A percentile compares a stretch with the other conserved stretches of the same genome.
Evolutionary conservation across 441 rosid species (phyloP).

Genomic region (Corymbia citriodora): DNA sequence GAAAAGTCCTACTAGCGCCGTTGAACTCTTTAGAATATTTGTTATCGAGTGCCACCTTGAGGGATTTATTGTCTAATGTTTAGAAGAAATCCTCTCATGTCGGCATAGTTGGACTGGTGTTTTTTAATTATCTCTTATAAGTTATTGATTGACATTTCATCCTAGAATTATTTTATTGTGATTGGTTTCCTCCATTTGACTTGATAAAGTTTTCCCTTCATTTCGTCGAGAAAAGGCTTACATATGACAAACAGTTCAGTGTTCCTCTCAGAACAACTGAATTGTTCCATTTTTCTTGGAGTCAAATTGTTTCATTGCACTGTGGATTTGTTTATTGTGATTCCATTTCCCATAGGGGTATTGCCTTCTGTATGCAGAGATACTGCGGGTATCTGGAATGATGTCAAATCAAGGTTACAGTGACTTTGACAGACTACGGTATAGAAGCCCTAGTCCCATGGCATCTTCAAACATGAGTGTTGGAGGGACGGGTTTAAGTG

Average conservation of each 20-base stretch:
- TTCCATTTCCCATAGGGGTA: background rate
- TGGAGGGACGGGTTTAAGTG: constrained; percentile 54
- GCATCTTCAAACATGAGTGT: constrained; percentile 79
- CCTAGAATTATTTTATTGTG: background rate
- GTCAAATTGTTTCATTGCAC: background rate
- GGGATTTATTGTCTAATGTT: background rate
- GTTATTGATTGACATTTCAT: background rate
- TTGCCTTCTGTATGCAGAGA: constrained; percentile 43
- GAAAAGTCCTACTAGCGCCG: background rate
- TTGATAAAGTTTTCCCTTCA: background rate
- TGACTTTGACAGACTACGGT: constrained; percentile 77
- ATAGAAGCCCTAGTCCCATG: constrained; percentile 98
- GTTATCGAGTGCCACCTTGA: background rate
- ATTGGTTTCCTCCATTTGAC: background rate
- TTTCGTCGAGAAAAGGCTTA: background rate
- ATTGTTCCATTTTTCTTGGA: background rate
- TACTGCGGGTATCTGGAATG: constrained; percentile 77
- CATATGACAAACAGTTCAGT: background rate
- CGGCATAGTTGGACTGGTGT: background rate
- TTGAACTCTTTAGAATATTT: background rate
- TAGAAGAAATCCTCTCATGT: background rate
- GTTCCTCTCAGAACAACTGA: background rate
- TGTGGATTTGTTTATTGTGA: background rate
- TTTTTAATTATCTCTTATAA: background rate
- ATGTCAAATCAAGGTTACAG: constrained; percentile 82